phyloP scores from a whole-genome alignment of 176 grass and related monocot species.

The Oryza coarctata region DNA sequence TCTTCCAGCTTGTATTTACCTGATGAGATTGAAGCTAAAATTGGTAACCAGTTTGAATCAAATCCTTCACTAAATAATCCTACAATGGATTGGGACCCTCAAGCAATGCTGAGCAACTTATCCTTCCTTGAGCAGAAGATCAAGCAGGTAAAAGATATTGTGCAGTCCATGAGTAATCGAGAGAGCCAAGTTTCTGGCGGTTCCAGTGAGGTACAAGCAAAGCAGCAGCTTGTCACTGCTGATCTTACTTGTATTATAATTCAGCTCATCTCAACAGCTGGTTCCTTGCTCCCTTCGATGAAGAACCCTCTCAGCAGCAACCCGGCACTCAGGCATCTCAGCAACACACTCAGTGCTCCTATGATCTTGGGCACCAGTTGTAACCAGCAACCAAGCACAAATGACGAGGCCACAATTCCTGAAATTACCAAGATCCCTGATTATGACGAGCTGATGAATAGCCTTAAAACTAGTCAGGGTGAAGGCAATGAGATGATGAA shows the following conservation, averaged over 20 bases:
- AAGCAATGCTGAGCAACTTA: constrained; percentile 67
- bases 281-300: constrained; percentile 79
- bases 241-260: constrained; percentile 93
- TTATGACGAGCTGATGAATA: constrained; percentile 60
- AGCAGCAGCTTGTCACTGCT: constrained; percentile 76
- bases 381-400: constrained; percentile 40
- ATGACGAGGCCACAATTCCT: constrained; percentile 30
- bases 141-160: constrained; percentile 79
- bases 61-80: constrained; percentile 45
- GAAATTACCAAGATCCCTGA: constrained; percentile 45
- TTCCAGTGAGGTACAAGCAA: constrained; percentile 52
- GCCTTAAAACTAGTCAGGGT: constrained; percentile 36
- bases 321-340: constrained; percentile 54
- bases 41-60: constrained; percentile 45
- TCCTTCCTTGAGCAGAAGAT: constrained; percentile 92
- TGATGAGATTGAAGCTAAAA: constrained; percentile 52
- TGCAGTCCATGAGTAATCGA: constrained; percentile 56
- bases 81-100: constrained; percentile 62
- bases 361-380: constrained; percentile 38
- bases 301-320: constrained; percentile 71
- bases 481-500: constrained; percentile 56
- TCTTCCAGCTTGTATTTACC: constrained; percentile 46
- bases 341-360: constrained; percentile 47
- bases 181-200: constrained; percentile 43
- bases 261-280: constrained; percentile 83